phyloP scores from a whole-genome alignment of 2,329 filamentous ascomycete genomes.

The Hortaea sp. region DNA sequence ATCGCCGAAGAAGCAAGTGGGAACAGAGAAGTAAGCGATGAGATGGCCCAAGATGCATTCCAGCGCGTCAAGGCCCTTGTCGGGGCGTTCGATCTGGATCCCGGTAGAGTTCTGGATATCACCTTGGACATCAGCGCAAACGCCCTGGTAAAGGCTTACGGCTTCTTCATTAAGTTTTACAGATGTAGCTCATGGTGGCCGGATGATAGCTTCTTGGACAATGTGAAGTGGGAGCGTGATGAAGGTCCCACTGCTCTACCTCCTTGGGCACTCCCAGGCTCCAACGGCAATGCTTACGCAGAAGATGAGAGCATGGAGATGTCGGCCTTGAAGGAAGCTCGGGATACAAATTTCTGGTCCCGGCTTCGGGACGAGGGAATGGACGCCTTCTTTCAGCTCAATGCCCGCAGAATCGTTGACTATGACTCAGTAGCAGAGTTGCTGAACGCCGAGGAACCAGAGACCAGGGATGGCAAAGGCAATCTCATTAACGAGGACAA shows the following conservation, averaged over 20 bases:
- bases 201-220: slow-evolving; percentile 46
- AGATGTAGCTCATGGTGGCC: slow-evolving; percentile 97
- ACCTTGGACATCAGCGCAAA: slow-evolving; percentile 92
- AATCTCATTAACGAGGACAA: slow-evolving; percentile 27
- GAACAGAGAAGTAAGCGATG: slow-evolving; percentile 64
- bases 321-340: slow-evolving; percentile 46
- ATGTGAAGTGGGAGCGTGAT: slow-evolving; percentile 35
- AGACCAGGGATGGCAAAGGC: slow-evolving; percentile 27
- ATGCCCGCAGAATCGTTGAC: slow-evolving; percentile 57
- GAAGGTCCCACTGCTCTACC: slow-evolving; percentile 60
- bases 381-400: slow-evolving; percentile 81
- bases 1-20: slow-evolving; percentile 53
- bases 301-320: slow-evolving; percentile 56
- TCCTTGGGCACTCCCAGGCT: slow-evolving; percentile 70
- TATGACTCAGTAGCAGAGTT: slow-evolving; percentile 33
- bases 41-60: slow-evolving; percentile 74
- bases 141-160: slow-evolving; percentile 81
- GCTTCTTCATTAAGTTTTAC: slow-evolving; percentile 90
- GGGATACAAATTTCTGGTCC: slow-evolving; percentile 74
- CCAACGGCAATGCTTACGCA: slow-evolving; percentile 49
- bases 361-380: slow-evolving; percentile 66
- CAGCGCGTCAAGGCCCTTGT: slow-evolving; percentile 90
- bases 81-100: slow-evolving; percentile 92
- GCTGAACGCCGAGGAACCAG: slow-evolving; percentile 19
- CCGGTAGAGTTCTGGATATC: slow-evolving; percentile 86